Percentiles rank a stretch among this genome's conserved stretches.
Conservation (phyloP, 352 stramenopile species). For the Peronospora tabacina region DNA sequence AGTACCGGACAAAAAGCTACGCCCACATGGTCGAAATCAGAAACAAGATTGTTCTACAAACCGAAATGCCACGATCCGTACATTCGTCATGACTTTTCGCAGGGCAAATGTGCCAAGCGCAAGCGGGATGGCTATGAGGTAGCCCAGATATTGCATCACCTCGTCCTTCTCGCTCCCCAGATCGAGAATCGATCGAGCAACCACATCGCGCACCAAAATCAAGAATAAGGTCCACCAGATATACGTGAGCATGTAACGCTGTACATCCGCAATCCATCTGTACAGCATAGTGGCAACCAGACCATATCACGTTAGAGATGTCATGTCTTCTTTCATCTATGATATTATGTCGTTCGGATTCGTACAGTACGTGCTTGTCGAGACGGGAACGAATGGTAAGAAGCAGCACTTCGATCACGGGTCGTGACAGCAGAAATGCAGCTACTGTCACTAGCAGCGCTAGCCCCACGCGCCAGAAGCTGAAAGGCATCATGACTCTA, state of each 20-base stretch:
- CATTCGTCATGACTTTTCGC: constrained; percentile 74
- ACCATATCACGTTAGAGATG: constrained; percentile 6
- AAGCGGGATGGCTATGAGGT: constrained; percentile 53
- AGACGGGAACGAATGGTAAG: constrained; percentile 41
- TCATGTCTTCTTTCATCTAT: neutral
- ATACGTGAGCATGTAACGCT: constrained; percentile 69
- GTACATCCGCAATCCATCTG: constrained; percentile 73
- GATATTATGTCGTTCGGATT: neutral
- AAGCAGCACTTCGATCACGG: constrained; percentile 44
- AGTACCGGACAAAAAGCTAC: constrained; percentile 64
- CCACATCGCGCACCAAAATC: constrained; percentile 36
- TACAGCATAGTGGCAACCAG: neutral
- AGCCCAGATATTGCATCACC: constrained; percentile 45
- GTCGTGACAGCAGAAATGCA: constrained; percentile 51
- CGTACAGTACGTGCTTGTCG: constrained; percentile 55
- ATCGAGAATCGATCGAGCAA: constrained; percentile 46
- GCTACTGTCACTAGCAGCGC: constrained; percentile 33
- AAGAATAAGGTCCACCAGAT: constrained; percentile 69
- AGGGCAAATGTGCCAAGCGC: constrained; percentile 66
- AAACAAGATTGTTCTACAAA: neutral
- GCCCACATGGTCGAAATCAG: neutral
- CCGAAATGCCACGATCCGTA: constrained; percentile 16
- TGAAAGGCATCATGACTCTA: constrained; percentile 22
- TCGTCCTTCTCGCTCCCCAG: constrained; percentile 37
- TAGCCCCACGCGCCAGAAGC: constrained; percentile 48